A percentile compares a stretch with the other conserved stretches of the same genome.
Conservation (phyloP, 768 basidiomycete genomes). For the Russula lepida region DNA sequence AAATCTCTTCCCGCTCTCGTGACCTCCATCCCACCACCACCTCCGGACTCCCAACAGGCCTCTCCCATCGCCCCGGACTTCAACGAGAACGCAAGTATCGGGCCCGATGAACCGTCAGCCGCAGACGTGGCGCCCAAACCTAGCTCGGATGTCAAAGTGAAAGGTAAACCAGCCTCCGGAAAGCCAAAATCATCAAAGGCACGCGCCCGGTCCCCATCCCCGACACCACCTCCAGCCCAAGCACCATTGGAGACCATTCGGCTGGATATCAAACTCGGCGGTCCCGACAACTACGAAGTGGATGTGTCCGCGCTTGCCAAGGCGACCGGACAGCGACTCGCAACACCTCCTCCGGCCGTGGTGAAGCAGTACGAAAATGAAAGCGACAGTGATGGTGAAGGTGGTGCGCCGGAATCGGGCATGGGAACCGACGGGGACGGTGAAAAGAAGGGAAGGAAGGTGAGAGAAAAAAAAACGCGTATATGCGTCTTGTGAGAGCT, state of each 20-base stretch:
- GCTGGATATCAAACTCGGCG: constrained; percentile 60
- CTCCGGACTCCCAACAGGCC: constrained; percentile 7
- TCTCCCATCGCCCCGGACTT: constrained; percentile 5
- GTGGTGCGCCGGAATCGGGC: constrained; percentile 24
- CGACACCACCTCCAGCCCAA: constrained; percentile 45
- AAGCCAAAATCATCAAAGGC: constrained; percentile 48
- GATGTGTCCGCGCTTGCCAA: constrained; percentile 52
- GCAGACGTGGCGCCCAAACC: constrained; percentile 18
- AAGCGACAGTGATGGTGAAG: constrained; percentile 39
- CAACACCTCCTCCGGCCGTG: constrained; percentile 45
- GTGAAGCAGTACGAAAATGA: constrained; percentile 40
- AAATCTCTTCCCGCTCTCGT: constrained; percentile 6
- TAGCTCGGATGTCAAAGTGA: constrained; percentile 13
- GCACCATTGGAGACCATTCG: constrained; percentile 53
- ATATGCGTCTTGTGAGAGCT: too few species aligned
- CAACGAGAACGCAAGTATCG: constrained; percentile 11
- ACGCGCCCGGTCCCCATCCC: constrained; percentile 44
- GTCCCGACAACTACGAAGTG: constrained; percentile 67
- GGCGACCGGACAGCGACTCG: constrained; percentile 53
- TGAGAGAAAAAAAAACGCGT: not conserved
- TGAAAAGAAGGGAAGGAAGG: constrained; percentile 35
- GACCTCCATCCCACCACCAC: constrained; percentile 7
- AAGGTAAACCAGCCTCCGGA: constrained; percentile 17
- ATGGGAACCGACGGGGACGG: constrained; percentile 25
- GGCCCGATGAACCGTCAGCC: constrained; percentile 24